phyloP scores from a whole-genome alignment of 2,329 filamentous ascomycete species.

The Colletotrichum sp. region DNA sequence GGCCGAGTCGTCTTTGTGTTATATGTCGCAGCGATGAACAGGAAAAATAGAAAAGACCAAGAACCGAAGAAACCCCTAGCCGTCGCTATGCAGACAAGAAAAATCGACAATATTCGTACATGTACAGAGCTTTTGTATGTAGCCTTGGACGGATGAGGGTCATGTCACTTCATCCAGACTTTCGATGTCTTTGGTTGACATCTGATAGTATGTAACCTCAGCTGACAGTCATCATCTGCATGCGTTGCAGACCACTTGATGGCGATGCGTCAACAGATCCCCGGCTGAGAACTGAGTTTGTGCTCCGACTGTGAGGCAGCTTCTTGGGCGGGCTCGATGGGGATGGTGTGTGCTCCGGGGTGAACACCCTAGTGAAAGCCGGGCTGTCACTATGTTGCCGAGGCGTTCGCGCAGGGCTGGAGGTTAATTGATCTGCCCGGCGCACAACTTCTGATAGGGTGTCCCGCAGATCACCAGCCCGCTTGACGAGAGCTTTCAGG shows the following conservation, averaged over 20 bases:
- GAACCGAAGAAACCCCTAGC: slow-evolving; percentile 10
- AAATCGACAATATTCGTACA: slow-evolving; percentile 24
- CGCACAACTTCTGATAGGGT: slow-evolving; percentile 65
- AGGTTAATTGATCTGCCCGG: slow-evolving; percentile 61
- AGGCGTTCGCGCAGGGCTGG: slow-evolving; percentile 59
- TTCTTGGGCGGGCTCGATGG: slow-evolving; percentile 59
- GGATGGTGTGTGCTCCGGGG: slow-evolving; percentile 55
- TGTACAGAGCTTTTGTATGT: slow-evolving; percentile 15
- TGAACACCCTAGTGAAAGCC: slow-evolving; percentile 70
- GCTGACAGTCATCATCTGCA: slow-evolving; percentile 71
- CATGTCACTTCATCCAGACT: neutral
- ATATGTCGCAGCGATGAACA: slow-evolving; percentile 7
- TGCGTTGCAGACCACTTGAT: slow-evolving; percentile 55
- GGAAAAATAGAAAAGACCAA: neutral
- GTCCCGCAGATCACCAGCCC: slow-evolving; percentile 64
- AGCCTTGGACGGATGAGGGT: neutral
- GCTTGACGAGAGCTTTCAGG: slow-evolving; percentile 68
- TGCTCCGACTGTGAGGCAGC: slow-evolving; percentile 57
- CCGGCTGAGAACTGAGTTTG: slow-evolving; percentile 54
- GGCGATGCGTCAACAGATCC: slow-evolving; percentile 59
- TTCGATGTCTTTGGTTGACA: neutral
- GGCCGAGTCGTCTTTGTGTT: slow-evolving; percentile 13
- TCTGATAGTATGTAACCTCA: slow-evolving; percentile 32
- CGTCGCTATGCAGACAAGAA: slow-evolving; percentile 25
- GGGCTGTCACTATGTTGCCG: slow-evolving; percentile 59